A percentile compares a stretch with the other conserved stretches of the same genome.
Conservation (phyloP, 495 filamentous ascomycete genomes). For the Aspergillus ostianus region DNA sequence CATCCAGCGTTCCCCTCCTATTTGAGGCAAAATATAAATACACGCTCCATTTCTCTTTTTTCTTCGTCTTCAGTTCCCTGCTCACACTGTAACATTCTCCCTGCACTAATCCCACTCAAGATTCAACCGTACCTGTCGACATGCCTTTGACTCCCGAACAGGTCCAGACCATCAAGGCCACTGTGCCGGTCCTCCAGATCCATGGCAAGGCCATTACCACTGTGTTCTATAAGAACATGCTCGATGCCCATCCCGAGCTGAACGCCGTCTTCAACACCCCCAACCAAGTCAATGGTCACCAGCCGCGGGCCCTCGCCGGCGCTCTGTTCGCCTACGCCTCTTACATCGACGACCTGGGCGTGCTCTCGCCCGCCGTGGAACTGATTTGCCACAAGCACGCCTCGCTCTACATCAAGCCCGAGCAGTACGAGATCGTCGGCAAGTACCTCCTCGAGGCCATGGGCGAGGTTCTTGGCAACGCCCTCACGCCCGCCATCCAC, state of each 20-base stretch:
- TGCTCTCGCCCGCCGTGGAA: constrained; percentile 60
- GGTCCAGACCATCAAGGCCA: constrained; percentile 42
- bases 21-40: not conserved
- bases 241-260: constrained; percentile 58
- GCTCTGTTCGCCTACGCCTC: constrained; percentile 69
- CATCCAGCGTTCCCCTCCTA: not conserved
- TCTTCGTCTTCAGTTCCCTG: not conserved
- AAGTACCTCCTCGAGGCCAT: constrained; percentile 67
- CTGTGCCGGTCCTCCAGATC: constrained; percentile 54
- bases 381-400: constrained; percentile 75
- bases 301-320: constrained; percentile 62
- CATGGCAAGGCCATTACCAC: constrained; percentile 66
- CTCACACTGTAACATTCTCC: not conserved
- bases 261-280: constrained; percentile 66
- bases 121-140: not conserved
- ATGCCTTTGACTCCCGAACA: constrained; percentile 34
- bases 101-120: not conserved
- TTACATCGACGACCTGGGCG: constrained; percentile 67
- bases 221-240: constrained; percentile 67
- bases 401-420: constrained; percentile 65
- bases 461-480: constrained; percentile 62
- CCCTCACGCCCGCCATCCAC: constrained; percentile 62
- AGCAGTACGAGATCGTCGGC: constrained; percentile 68
- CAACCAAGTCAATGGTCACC: constrained; percentile 63
- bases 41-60: not conserved